phyloP scores from a whole-genome alignment of 1,284 basidiomycete genomes.

The Naganishia liquefaciens region DNA sequence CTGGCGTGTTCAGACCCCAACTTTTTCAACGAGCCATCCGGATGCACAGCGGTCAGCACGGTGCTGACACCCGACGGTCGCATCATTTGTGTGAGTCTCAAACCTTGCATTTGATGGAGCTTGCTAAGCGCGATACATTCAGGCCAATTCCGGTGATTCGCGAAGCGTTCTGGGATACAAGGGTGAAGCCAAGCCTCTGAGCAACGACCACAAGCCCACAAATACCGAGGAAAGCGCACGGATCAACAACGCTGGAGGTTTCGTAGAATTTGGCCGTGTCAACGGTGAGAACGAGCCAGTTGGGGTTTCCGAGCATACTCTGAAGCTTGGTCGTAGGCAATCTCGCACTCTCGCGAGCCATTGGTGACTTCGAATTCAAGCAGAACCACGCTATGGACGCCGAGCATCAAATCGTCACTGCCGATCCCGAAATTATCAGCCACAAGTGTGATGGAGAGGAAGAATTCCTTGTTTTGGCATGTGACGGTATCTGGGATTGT shows the following conservation, averaged over 20 bases:
- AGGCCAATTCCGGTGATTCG: constrained; percentile 99
- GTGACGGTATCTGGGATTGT: constrained; percentile 99
- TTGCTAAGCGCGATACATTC: constrained; percentile 19
- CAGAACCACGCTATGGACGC: constrained; percentile 78
- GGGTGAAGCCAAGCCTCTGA: constrained; percentile 83
- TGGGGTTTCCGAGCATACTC: background rate
- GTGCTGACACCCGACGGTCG: constrained; percentile 71
- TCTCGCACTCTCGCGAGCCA: constrained; percentile 87
- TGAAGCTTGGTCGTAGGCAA: constrained; percentile 66
- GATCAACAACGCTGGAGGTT: constrained; percentile 91
- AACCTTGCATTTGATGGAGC: constrained; percentile 3
- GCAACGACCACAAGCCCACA: constrained; percentile 94
- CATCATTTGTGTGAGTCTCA: constrained; percentile 73
- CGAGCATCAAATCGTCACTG: constrained; percentile 93
- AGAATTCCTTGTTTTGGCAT: constrained; percentile 93
- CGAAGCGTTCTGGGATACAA: constrained; percentile 83
- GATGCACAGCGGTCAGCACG: constrained; percentile 92
- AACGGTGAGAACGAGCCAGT: constrained; percentile 68
- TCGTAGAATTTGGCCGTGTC: constrained; percentile 94
- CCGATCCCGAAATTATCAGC: constrained; percentile 84
- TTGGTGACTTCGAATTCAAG: constrained; percentile 99
- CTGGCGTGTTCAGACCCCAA: constrained; percentile 67
- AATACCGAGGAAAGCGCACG: constrained; percentile 86
- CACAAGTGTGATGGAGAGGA: constrained; percentile 85
- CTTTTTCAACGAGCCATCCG: constrained; percentile 87